Conservation (phyloP, 2,329 filamentous ascomycete species). For the Raffaelea arxii region DNA sequence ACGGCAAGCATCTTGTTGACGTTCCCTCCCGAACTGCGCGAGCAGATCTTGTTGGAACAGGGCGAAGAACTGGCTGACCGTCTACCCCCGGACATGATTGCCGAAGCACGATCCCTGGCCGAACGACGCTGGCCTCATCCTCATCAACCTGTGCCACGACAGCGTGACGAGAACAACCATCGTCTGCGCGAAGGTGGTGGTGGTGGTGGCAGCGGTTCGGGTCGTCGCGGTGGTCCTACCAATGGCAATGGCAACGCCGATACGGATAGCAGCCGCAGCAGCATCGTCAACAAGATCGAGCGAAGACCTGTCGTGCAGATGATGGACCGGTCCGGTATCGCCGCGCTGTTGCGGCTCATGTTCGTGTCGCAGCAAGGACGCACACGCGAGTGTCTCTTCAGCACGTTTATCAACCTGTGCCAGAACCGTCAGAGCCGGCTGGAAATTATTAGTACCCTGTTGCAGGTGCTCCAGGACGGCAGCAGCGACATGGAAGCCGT, state of each 20-base stretch:
- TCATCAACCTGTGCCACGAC: constrained; percentile 21
- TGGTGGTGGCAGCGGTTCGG: constrained; percentile 16
- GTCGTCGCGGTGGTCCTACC: no score
- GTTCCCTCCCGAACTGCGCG: constrained; percentile 72
- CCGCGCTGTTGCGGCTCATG: constrained; percentile 95
- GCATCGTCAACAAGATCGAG: constrained; percentile 47
- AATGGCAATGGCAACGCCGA: neutral
- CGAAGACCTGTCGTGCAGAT: constrained; percentile 85
- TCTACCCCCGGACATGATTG: constrained; percentile 75
- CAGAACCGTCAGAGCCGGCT: constrained; percentile 94
- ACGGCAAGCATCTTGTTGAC: constrained; percentile 86
- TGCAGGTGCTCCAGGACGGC: constrained; percentile 91
- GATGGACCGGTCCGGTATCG: constrained; percentile 91
- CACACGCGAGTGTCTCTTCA: constrained; percentile 73
- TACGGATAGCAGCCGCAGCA: neutral
- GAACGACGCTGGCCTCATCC: constrained; percentile 24
- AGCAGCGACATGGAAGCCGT: constrained; percentile 88
- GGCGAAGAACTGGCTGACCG: constrained; percentile 79
- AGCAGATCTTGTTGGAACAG: constrained; percentile 84
- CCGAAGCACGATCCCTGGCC: constrained; percentile 67
- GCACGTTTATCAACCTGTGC: constrained; percentile 82
- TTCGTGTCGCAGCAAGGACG: constrained; percentile 90
- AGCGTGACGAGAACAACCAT: constrained; percentile 14
- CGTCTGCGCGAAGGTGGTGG: neutral
- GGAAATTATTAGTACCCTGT: constrained; percentile 84